Percentiles rank a stretch among this genome's conserved stretches.
These are phyloP conservation scores for Fusarium nanum DNA, from an alignment of 2,329 filamentous ascomycete species.

Conservation along the genomic window DNA sequence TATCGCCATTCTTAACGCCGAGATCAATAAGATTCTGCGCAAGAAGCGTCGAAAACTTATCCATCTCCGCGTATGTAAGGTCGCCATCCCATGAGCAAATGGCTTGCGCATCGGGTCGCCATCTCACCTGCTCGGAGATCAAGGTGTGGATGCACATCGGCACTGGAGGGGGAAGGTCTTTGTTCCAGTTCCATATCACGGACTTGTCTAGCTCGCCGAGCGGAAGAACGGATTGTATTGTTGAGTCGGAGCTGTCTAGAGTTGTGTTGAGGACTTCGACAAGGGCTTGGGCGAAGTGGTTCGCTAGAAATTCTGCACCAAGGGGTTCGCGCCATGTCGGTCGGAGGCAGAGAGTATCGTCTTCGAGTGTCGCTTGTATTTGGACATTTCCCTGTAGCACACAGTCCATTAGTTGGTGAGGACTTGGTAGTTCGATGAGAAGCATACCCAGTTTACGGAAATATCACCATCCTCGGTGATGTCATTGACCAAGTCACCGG, in stretches of 20 bases:
- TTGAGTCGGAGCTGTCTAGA: slow-evolving; percentile 15
- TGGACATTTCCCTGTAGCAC: slow-evolving; percentile 41
- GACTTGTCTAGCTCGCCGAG: slow-evolving; percentile 39
- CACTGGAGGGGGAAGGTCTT: slow-evolving; percentile 32
- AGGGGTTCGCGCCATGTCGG: slow-evolving; percentile 42
- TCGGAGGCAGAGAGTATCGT: slow-evolving; percentile 35
- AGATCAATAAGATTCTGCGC: slow-evolving; percentile 37
- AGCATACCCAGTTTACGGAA: slow-evolving; percentile 36
- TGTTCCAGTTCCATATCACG: slow-evolving; percentile 45
- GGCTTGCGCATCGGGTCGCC: slow-evolving; percentile 42
- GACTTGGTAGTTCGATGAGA: too few relatives aligned
- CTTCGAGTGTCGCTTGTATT: slow-evolving; percentile 35
- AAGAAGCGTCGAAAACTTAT: slow-evolving; percentile 40
- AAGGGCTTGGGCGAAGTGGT: slow-evolving; percentile 39
- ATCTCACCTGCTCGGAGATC: slow-evolving; percentile 42
- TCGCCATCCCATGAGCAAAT: slow-evolving; percentile 50
- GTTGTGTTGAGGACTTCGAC: slow-evolving; percentile 44
- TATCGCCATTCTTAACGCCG: slow-evolving; percentile 42
- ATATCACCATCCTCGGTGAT: slow-evolving; percentile 23
- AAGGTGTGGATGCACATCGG: slow-evolving; percentile 43
- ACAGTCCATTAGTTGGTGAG: slow-evolving; percentile 3
- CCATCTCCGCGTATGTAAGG: slow-evolving; percentile 46
- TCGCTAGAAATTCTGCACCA: slow-evolving; percentile 41
- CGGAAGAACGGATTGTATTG: slow-evolving; percentile 30
- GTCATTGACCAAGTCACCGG: slow-evolving; percentile 23